Conservation (phyloP, 495 filamentous ascomycete species). For the Pyrenula aspistea region DNA sequence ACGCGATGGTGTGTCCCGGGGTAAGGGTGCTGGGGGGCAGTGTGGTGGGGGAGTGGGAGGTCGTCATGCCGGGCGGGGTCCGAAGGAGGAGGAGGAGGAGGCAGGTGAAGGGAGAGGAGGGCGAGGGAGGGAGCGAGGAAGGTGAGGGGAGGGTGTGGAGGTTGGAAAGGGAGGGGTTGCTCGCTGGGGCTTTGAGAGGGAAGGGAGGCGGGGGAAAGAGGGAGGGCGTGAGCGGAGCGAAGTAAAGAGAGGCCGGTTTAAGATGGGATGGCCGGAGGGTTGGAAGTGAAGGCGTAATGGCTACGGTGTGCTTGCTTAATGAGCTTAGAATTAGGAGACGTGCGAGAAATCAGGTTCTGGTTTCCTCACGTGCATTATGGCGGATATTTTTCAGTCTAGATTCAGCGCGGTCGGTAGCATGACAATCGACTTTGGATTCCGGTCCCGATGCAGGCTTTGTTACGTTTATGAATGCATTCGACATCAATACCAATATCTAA, state of each 20-base stretch:
- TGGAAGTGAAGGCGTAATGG: too few relatives aligned
- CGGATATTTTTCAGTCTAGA: too few relatives aligned
- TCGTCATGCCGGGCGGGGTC: constrained; percentile 12
- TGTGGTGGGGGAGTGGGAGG: neutral
- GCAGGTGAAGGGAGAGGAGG: constrained; percentile 36
- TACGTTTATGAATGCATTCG: too few relatives aligned
- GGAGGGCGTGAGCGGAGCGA: neutral
- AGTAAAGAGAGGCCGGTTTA: too few relatives aligned
- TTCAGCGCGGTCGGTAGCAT: too few relatives aligned
- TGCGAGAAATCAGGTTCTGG: too few relatives aligned
- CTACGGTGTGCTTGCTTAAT: too few relatives aligned
- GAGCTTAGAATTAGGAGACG: too few relatives aligned
- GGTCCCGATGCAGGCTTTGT: too few relatives aligned
- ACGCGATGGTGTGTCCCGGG: neutral
- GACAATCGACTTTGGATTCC: too few relatives aligned
- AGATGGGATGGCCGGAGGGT: neutral
- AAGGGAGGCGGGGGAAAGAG: neutral
- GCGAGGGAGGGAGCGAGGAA: constrained; percentile 45
- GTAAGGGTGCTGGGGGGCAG: neutral
- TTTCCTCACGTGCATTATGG: too few relatives aligned
- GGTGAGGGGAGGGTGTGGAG: constrained; percentile 48
- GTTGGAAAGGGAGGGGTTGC: constrained; percentile 38
- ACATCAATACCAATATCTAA: too few relatives aligned
- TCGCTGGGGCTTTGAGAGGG: constrained; percentile 7
- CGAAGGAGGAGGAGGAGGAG: constrained; percentile 53